Conservation (phyloP, 1,284 basidiomycete genomes). For the Sporisorium sorghi region DNA sequence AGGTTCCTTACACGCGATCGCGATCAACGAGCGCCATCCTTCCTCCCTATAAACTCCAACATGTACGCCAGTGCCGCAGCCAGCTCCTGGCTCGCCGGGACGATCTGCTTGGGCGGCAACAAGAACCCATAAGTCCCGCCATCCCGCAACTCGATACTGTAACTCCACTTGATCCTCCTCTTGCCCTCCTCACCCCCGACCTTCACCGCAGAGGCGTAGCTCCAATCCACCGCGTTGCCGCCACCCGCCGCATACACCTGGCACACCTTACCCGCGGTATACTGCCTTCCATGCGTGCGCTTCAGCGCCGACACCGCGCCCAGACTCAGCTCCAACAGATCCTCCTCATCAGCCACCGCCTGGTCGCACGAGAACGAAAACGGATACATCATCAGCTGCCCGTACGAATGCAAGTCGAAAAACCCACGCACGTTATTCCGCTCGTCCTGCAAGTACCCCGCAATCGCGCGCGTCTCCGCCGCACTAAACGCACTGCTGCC, state of each 20-base stretch:
- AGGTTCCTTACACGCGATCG: neutral
- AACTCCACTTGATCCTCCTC: slow-evolving; percentile 76
- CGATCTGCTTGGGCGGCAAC: slow-evolving; percentile 79
- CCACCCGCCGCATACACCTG: slow-evolving; percentile 69
- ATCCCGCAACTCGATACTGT: slow-evolving; percentile 81
- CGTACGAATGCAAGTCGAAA: slow-evolving; percentile 83
- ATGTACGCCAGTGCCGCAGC: slow-evolving; percentile 31
- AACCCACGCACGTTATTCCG: slow-evolving; percentile 74
- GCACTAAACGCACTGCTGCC: slow-evolving; percentile 73
- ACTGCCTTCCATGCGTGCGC: slow-evolving; percentile 74
- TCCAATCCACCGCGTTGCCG: slow-evolving; percentile 76
- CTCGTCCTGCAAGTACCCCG: slow-evolving; percentile 75
- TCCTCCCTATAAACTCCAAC: slow-evolving; percentile 44
- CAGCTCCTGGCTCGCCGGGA: slow-evolving; percentile 74
- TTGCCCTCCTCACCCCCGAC: slow-evolving; percentile 78
- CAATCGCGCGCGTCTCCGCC: slow-evolving; percentile 80
- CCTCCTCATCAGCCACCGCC: slow-evolving; percentile 81
- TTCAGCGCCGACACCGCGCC: slow-evolving; percentile 78
- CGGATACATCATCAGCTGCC: slow-evolving; percentile 78
- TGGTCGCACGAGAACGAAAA: slow-evolving; percentile 80
- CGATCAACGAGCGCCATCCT: slow-evolving; percentile 3
- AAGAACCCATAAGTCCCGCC: slow-evolving; percentile 84
- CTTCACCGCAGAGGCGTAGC: slow-evolving; percentile 70
- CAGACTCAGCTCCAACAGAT: slow-evolving; percentile 80
- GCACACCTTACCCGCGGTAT: slow-evolving; percentile 77